Evolutionary conservation across 306 rosid species (phyloP).

Genomic region (Quercus robur): DNA sequence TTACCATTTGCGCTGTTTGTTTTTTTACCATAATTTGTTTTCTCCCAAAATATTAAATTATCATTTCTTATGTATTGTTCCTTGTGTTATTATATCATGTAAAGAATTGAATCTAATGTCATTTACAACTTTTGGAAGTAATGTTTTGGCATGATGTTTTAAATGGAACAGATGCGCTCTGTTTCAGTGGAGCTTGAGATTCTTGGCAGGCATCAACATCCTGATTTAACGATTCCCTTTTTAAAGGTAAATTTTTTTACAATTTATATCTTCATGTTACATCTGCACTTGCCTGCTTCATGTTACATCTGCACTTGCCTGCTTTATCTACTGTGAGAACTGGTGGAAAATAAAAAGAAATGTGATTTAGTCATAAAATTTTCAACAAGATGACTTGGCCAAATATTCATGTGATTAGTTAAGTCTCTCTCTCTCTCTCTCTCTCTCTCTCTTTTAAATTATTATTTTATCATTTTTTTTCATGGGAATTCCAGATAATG

Average conservation of each 20-base stretch:
- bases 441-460: no score
- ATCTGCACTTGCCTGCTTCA: neutral
- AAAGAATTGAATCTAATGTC: conserved; percentile 13
- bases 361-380: neutral
- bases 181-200: conserved; percentile 91
- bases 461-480: neutral
- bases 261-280: neutral
- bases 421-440: no score
- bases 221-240: conserved; percentile 76
- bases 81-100: conserved; percentile 6
- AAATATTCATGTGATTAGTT: neutral
- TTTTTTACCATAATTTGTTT: neutral
- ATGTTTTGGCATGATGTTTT: conserved; percentile 25
- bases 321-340: neutral
- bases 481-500: neutral
- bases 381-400: neutral
- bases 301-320: neutral
- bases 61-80: conserved; percentile 1
- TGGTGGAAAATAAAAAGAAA: neutral
- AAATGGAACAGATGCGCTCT: conserved; percentile 66
- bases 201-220: conserved; percentile 92
- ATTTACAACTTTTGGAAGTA: conserved; percentile 17
- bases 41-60: neutral
- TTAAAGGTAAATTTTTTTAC: conserved; percentile 51
- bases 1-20: neutral